phyloP scores from a whole-genome alignment of 345 rosid species.

The Euphorbia tirucalli region DNA sequence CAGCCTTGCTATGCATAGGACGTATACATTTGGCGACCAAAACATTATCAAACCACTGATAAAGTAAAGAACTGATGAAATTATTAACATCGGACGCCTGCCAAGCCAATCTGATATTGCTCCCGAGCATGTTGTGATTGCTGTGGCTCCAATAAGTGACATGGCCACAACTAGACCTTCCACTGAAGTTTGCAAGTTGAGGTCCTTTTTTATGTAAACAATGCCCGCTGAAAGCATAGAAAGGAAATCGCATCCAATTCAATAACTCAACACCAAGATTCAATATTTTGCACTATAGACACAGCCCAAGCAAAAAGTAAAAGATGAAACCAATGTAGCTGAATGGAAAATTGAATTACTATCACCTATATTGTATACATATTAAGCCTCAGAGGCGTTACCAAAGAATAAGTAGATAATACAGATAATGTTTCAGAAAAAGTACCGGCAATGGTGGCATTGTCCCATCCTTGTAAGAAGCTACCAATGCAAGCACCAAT shows the following conservation, averaged over 20 bases:
- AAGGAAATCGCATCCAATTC: no score
- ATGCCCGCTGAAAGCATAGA: conserved; percentile 60
- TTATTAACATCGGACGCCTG: conserved; percentile 91
- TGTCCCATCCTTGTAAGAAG: conserved; percentile 99
- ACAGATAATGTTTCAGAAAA: conserved; percentile 6
- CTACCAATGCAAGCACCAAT: conserved; percentile 87
- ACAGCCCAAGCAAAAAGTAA: no score
- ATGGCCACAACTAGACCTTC: conserved; percentile 96
- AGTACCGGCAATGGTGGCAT: conserved; percentile 97
- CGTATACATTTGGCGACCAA: conserved; percentile 92
- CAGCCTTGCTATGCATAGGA: conserved; percentile 76
- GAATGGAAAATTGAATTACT: no score
- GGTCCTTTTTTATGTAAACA: conserved; percentile 76
- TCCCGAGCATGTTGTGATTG: conserved; percentile 92
- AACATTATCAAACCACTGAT: conserved; percentile 81
- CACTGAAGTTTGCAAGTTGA: conserved; percentile 51
- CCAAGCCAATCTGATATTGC: conserved; percentile 90
- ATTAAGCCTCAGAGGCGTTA: no score
- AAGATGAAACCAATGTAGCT: no score
- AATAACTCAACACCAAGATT: no score
- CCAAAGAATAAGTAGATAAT: no score
- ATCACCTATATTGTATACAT: no score
- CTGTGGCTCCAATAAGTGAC: conserved; percentile 91
- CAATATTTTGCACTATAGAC: no score
- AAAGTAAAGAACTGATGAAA: conserved; percentile 72